These are phyloP conservation scores for Serendipita indica DNA, from an alignment of 768 basidiomycete genomes.

Conservation along the genomic window DNA sequence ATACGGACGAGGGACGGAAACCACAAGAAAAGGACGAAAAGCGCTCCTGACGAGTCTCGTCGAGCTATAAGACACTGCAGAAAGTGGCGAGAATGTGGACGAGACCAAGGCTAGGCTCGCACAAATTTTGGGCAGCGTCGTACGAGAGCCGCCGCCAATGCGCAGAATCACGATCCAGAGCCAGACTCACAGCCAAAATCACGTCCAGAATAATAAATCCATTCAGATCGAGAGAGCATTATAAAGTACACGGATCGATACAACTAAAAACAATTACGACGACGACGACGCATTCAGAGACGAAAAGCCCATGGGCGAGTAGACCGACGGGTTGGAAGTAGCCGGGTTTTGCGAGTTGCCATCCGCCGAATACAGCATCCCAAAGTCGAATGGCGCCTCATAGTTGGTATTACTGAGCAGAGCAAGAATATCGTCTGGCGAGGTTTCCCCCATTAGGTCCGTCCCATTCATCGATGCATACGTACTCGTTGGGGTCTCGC, in stretches of 20 bases:
- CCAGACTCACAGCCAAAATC: too few species aligned
- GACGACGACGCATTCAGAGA: too few species aligned
- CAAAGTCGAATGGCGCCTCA: slow-evolving; percentile 5
- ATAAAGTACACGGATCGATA: too few species aligned
- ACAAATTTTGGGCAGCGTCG: background rate
- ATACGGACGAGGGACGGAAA: too few species aligned
- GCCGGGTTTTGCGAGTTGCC: too few species aligned
- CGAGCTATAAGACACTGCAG: background rate
- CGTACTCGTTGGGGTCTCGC: background rate
- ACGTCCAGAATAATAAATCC: too few species aligned
- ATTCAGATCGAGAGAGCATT: too few species aligned
- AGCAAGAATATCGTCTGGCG: background rate
- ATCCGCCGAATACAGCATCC: slow-evolving; percentile 8
- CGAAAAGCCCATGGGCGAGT: background rate
- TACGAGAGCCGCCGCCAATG: background rate
- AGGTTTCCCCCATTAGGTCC: background rate
- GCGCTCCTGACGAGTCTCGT: background rate
- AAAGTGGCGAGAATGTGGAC: background rate
- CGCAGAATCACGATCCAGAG: too few species aligned
- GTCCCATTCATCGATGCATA: slow-evolving; percentile 1
- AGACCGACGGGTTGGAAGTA: too few species aligned
- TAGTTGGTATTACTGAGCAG: background rate
- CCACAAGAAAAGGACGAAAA: too few species aligned
- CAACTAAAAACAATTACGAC: too few species aligned
- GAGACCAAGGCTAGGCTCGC: slow-evolving; percentile 1